Base-by-base conservation (phyloP, 768 basidiomycete species). In the Tubosaeta sp. region DNA sequence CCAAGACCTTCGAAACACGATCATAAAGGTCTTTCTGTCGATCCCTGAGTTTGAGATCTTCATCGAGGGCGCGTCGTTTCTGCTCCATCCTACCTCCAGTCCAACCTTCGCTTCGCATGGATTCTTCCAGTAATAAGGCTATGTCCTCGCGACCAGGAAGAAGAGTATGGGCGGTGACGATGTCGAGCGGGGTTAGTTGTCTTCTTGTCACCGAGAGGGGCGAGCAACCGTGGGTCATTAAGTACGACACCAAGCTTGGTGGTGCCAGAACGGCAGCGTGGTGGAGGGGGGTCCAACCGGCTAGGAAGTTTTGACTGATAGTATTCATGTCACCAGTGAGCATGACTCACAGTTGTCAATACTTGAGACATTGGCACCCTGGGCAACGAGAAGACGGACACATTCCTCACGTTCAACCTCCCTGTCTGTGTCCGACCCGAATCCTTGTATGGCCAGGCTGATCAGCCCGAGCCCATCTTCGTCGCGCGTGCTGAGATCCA, bases 271-370 rank as follows among this genome's bases (percentile, higher is more conserved):
- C 71, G 8, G 89, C 89, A 8, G 95, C 92, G 72, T 95, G 86
- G 63, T 97, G 95, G 12, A 99, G 76, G 4, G 95, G 85, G 10
- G 91, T 93, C 97, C 97, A 98, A 32, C 95, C 95, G 54, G 82
- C 94, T 97, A 60, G 52, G 43, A 55, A 43, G 42, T 4, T 38
- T 38, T 55, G 52, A 58, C 27, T 34, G 51, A 48, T 39, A 34
- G 31, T 19, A 50, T 22, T 29, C n/a, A 29, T 29, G 51, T 27
- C 12, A 46, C 26, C 5, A 41, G 37, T 19, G 31, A 56, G 50
- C 39, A 38, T 27, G 25, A 67, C 78, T 39, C 58, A 87, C 88
- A 79, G 60, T 85, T 75, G 68, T 92, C 90, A 39, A 80, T 72
- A 34, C 60, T 54, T 43, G 71, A 70, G 39, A 88, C 69, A 64